These are phyloP conservation scores for Solanum bulbocastanum DNA, from an alignment of 257 asterid genomes.

Conservation along the genomic window DNA sequence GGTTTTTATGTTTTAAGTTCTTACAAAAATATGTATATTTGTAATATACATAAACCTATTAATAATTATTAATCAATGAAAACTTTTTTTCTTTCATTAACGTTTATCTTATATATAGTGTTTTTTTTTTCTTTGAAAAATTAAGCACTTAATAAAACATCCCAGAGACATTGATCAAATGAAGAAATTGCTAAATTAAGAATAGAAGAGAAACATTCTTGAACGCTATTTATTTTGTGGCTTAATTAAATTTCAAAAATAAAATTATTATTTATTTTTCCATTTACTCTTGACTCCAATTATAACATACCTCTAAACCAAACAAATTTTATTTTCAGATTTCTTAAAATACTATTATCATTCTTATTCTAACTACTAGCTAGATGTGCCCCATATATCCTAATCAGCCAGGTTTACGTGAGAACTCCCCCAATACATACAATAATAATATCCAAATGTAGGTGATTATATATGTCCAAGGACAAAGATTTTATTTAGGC, in stretches of 20 bases:
- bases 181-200: background rate
- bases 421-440: background rate
- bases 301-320: background rate
- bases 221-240: too few relatives aligned
- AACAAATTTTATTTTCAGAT: background rate
- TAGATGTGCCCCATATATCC: too few relatives aligned
- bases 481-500: background rate
- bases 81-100: background rate
- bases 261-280: too few relatives aligned
- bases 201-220: background rate
- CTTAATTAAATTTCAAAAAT: background rate
- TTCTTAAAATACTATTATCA: too few relatives aligned
- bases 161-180: background rate
- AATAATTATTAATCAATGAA: too few relatives aligned
- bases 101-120: too few relatives aligned
- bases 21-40: too few relatives aligned
- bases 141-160: too few relatives aligned
- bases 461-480: background rate
- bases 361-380: too few relatives aligned
- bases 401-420: background rate
- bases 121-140: too few relatives aligned
- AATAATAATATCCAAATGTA: background rate
- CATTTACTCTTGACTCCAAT: background rate
- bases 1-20: too few relatives aligned
- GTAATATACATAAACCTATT: background rate